Percentiles rank a stretch among this genome's conserved stretches.
These are phyloP conservation scores for Baudoinia panamericana DNA, from an alignment of 495 filamentous ascomycete species.

Conservation along the genomic window DNA sequence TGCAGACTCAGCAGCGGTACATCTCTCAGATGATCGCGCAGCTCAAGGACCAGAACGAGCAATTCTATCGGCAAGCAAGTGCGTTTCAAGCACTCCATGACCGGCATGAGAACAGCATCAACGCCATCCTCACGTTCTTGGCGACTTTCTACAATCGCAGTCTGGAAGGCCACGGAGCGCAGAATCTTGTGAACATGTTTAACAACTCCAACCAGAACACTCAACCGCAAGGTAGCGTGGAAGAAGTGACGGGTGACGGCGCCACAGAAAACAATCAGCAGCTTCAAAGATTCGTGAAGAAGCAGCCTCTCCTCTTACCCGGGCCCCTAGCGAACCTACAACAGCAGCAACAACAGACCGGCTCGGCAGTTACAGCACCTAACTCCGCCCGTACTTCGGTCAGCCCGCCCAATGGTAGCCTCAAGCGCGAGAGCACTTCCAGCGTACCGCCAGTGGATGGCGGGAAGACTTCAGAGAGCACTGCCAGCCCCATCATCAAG, in stretches of 20 bases:
- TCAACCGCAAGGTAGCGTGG: slow-evolving; percentile 28
- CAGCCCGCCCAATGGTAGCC: slow-evolving; percentile 13
- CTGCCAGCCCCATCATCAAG: slow-evolving; percentile 18
- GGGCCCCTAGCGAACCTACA: slow-evolving; percentile 4
- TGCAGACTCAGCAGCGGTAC: slow-evolving; percentile 71
- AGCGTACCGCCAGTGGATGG: slow-evolving; percentile 7
- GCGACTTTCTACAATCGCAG: slow-evolving; percentile 89
- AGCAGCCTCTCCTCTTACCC: slow-evolving; percentile 26
- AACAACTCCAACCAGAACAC: slow-evolving; percentile 27
- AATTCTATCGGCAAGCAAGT: slow-evolving; percentile 77
- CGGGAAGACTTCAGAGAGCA: neutral
- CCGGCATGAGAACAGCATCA: slow-evolving; percentile 94
- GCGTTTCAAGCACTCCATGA: slow-evolving; percentile 86
- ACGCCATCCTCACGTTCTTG: slow-evolving; percentile 90
- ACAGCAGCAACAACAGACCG: slow-evolving; percentile 7
- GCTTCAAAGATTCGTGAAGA: slow-evolving; percentile 18
- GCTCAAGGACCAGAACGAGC: slow-evolving; percentile 70
- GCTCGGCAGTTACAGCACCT: slow-evolving; percentile 15
- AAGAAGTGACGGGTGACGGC: slow-evolving; percentile 28
- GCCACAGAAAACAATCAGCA: slow-evolving; percentile 13
- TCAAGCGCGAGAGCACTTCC: slow-evolving; percentile 2
- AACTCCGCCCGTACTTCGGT: slow-evolving; percentile 17
- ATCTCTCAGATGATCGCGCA: slow-evolving; percentile 70
- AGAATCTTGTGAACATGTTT: slow-evolving; percentile 31
- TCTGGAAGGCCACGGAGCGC: slow-evolving; percentile 41